These are phyloP conservation scores for Blakeslea trispora DNA, from an alignment of 371 early-diverging fungal species.

Conservation along the genomic window DNA sequence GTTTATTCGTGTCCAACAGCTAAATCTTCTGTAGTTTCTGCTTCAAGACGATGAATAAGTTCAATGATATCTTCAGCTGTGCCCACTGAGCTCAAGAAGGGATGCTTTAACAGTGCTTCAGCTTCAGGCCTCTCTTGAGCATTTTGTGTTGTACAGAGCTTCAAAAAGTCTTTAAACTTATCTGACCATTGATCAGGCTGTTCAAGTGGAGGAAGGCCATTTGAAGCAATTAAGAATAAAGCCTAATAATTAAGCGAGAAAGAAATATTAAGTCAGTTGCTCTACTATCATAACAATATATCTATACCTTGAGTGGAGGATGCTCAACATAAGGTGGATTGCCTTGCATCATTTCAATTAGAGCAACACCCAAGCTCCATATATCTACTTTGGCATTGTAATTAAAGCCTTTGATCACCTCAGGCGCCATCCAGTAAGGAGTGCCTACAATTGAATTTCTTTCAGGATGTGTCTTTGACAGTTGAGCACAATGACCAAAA, in stretches of 20 bases:
- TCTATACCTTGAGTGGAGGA: conserved; percentile 61
- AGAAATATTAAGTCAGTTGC: too few species aligned
- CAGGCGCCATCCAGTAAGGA: conserved; percentile 98
- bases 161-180: conserved; percentile 55
- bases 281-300: too few species aligned
- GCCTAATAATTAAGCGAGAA: conserved; percentile 42
- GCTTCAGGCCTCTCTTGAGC: conserved; percentile 49
- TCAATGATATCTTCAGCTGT: conserved; percentile 34
- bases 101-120: conserved; percentile 46
- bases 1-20: conserved; percentile 16
- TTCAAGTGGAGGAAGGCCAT: conserved; percentile 58
- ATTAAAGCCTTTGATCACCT: conserved; percentile 77
- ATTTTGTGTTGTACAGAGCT: conserved; percentile 50
- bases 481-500: conserved; percentile 72
- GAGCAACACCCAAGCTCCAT: conserved; percentile 85
- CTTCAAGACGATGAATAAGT: conserved; percentile 30
- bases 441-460: conserved; percentile 76
- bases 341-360: conserved; percentile 85
- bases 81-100: conserved; percentile 35
- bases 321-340: conserved; percentile 74
- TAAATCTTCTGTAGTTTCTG: conserved; percentile 23
- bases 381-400: conserved; percentile 87
- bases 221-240: conserved; percentile 65
- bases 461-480: conserved; percentile 60
- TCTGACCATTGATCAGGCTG: conserved; percentile 56